Evolutionary conservation across 805 yeast species (phyloP), one percentile per base, ranked within the genome.

Genomic region (Vanderwaltozyma polyspora): DNA sequence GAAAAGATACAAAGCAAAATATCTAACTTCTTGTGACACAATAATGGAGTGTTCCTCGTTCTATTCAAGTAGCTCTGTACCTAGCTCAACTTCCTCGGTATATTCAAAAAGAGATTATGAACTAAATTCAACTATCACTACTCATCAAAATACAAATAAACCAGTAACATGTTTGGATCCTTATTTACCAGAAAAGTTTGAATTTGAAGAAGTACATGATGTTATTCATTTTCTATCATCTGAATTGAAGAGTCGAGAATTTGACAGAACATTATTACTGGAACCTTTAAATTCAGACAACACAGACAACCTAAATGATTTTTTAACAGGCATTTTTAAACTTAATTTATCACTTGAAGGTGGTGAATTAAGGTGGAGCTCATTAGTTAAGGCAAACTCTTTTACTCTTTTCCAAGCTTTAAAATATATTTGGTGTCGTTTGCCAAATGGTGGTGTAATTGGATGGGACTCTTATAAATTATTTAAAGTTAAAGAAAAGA

Each of bases 391-490:
- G 31, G 66, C 76, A 0, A 84, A 82, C 43, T 83, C 74, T 36
- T 76, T 70, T 52, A 78, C 87, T 1, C 59, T 86, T 27, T 74
- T 81, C 22, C 70, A 84, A 36, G 79, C 78, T 1, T 62, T 86
- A 38, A 85, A 84, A 51, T 86, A 81, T 58, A 63, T 84, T 28
- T 86, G 96, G 96, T 73, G 86, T 39, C 65, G 96, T 37, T 57
- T 87, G 14, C 89, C 89, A 7, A 78, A 76, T 36, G 71, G 72
- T 38, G 84, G 86, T 42, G 67, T 86, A 18, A 74, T 86, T 26
- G 89, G 94, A 0, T 84, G 94, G 93, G 79, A 76, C 35, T 74
- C 82, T 0, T 86, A 86, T 53, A 63, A 74, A 17, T 73, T 76
- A 36, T 86, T 79, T 53, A 75, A 70, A 43, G 62, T 68, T 15